These are phyloP conservation scores for Oryza nivara DNA, from an alignment of 176 grass and related monocot species.

Conservation along the genomic window DNA sequence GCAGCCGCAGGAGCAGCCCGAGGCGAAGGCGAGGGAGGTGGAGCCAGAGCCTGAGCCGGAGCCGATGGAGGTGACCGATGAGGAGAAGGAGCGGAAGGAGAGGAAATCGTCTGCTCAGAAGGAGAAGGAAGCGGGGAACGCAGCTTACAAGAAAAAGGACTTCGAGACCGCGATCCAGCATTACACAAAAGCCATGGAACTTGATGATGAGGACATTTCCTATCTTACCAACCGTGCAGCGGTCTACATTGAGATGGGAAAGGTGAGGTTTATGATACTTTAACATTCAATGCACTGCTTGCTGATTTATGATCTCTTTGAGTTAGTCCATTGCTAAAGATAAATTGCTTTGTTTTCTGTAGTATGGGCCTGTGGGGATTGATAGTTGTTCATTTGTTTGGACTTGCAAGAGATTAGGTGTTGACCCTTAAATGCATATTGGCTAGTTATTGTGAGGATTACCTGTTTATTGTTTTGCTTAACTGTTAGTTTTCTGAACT, in stretches of 20 bases:
- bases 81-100: conserved; percentile 60
- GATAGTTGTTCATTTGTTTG: conserved; percentile 15
- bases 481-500: neutral
- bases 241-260: conserved; percentile 95
- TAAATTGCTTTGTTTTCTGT: neutral
- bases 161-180: conserved; percentile 88
- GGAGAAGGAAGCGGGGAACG: conserved; percentile 86
- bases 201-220: conserved; percentile 87
- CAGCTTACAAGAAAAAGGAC: conserved; percentile 98
- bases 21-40: conserved; percentile 51
- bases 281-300: neutral
- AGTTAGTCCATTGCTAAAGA: neutral
- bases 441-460: neutral
- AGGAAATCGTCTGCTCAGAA: conserved; percentile 79
- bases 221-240: conserved; percentile 91
- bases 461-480: neutral
- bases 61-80: conserved; percentile 71
- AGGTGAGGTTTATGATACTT: conserved; percentile 54
- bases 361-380: neutral
- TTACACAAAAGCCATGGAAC: conserved; percentile 80
- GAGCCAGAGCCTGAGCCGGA: conserved; percentile 52
- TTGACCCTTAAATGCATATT: neutral
- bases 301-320: neutral
- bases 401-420: neutral
- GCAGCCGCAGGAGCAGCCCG: conserved; percentile 14